phyloP scores from a whole-genome alignment of 2,329 filamentous ascomycete genomes.

The Aspergillus melleus region DNA sequence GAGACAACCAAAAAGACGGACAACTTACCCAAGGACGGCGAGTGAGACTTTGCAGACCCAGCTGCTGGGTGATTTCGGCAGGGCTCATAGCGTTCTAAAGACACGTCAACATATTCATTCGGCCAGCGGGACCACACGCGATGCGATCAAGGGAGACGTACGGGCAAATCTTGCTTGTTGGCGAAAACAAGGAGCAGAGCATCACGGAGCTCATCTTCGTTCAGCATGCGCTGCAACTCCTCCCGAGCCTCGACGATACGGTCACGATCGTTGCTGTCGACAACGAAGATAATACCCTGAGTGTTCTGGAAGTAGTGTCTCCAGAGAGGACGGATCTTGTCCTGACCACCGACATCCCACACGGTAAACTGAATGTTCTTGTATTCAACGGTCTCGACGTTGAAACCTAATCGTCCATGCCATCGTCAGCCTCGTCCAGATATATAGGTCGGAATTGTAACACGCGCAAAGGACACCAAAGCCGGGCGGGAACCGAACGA shows the following conservation, averaged over 20 bases:
- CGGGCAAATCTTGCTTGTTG: constrained; percentile 99
- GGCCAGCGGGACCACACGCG: background rate
- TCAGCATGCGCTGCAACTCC: constrained; percentile 96
- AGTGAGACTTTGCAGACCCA: constrained; percentile 97
- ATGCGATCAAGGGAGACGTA: constrained; percentile 51
- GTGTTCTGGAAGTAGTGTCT: constrained; percentile 99
- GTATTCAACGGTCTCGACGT: constrained; percentile 99
- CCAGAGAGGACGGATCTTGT: constrained; percentile 99
- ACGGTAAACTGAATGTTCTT: constrained; percentile 99
- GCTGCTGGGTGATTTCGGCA: constrained; percentile 99
- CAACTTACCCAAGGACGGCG: constrained; percentile 94
- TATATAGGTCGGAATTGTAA: background rate
- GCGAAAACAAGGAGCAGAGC: constrained; percentile 96
- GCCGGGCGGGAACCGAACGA: background rate
- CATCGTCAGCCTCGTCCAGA: constrained; percentile 13
- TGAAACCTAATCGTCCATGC: constrained; percentile 71
- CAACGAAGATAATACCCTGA: constrained; percentile 99
- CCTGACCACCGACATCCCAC: constrained; percentile 99
- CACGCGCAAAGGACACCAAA: background rate
- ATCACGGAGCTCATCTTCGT: constrained; percentile 98
- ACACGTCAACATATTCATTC: constrained; percentile 30
- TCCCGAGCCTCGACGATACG: constrained; percentile 96
- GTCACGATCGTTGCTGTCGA: constrained; percentile 98
- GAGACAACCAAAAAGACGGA: constrained; percentile 7
- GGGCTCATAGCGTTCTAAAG: constrained; percentile 97